Base-by-base conservation (phyloP, 1,284 basidiomycete genomes). In the Clitocybe nebularis region DNA sequence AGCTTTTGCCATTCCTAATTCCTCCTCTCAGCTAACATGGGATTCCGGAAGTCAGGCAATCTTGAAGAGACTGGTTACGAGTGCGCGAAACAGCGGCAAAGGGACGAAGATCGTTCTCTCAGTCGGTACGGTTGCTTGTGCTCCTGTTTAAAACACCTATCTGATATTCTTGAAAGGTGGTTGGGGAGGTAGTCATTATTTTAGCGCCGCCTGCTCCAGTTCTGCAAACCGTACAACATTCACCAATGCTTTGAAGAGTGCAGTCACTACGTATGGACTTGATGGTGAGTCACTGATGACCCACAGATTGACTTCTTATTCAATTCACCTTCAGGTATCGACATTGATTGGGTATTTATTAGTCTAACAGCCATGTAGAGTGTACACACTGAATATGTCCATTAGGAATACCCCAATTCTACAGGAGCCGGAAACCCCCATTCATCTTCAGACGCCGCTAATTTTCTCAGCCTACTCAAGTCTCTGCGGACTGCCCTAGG, bases 1-100 rank as follows among this genome's bases (percentile, higher is more conserved):
- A 78, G 88, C 88, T 3, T 92, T 90, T 56, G 86, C 79, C 3
- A 73, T 78, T 20, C 84, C 86, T 1, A 81, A 76, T 49, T 68
- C 77, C 6, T 74, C 75, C 22, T 73, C 66, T 45, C 69, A 66
- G 9, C 60, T 90, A 35, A 64, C 67, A 33, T 86, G 80, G 62
- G 77, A 77, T 28, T 65, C 72, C 41, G 79, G 78, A 9, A 71
- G 69, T 24, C 65, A 68, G 30, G 62, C 69, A 3, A 68, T 82
- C 23, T 69, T 90, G n/a, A 62, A 67, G 45, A 67, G 81, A 23
- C 69, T 89, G n/a, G 84, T 88, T 41, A 59, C 64, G 3, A 67
- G 66, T 32, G 87, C 78, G 1, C 79, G 81, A 56, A 54, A 69
- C 58, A 68, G 74, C 50, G 79, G 80, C 10, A 56, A 78, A 61